A percentile compares a stretch with the other conserved stretches of the same genome.
Evolutionary conservation across 129 eudicot species (phyloP).

Genomic region (Oenanthe sinensis): DNA sequence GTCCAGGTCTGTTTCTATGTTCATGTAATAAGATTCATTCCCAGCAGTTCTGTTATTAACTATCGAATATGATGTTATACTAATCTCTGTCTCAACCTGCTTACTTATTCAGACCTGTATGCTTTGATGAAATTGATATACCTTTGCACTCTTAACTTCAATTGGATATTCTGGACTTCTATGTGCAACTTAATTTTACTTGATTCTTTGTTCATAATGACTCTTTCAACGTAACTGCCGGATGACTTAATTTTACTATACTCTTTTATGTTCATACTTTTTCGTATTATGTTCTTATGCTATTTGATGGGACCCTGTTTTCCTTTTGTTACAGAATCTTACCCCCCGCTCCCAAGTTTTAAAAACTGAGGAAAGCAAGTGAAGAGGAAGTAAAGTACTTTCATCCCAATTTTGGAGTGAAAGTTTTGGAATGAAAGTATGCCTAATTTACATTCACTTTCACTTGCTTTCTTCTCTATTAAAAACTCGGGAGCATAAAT

Average conservation of each 20-base stretch:
- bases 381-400: too few species aligned
- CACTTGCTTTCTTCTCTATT: too few species aligned
- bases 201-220: not conserved
- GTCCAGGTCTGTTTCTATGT: constrained; percentile 57
- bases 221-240: not conserved
- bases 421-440: too few species aligned
- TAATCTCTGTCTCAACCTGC: not conserved
- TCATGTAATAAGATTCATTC: not conserved
- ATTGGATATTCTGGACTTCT: not conserved
- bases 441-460: too few species aligned
- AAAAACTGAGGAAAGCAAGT: too few species aligned
- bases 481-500: too few species aligned
- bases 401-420: too few species aligned
- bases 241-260: not conserved
- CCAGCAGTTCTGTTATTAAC: not conserved
- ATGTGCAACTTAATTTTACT: not conserved
- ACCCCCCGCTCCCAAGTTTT: too few species aligned
- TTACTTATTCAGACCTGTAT: not conserved
- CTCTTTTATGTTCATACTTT: not conserved
- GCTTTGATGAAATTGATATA: not conserved
- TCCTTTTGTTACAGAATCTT: not conserved
- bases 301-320: not conserved
- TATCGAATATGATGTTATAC: not conserved
- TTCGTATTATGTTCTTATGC: not conserved
- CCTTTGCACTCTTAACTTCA: not conserved